Base-by-base conservation (phyloP, 129 eudicot genomes). In the Chrysanthemum seticuspe region DNA sequence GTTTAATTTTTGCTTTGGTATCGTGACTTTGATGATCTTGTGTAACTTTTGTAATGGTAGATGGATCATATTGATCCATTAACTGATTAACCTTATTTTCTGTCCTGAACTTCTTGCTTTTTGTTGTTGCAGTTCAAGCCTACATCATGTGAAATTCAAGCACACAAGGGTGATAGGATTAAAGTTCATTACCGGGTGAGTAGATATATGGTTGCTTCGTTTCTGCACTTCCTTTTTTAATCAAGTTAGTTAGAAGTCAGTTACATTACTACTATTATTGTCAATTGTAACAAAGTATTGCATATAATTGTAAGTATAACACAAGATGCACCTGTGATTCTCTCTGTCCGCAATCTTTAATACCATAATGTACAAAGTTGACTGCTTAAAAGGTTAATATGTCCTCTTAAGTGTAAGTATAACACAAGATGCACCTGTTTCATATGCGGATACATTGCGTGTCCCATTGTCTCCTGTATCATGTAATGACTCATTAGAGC, bases 111-210 rank as follows among this genome's bases (percentile, higher is more conserved):
- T 2, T 62, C 51, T 21, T 13, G 72, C 10, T 27, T 16, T 6
- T 18, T 77, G 58, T 75, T 81, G 62, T 80, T 84, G 79, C 97
- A 90, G 99, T 64, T 81, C 80, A 95, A 88, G 78, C 97, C 97
- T 25, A 23, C 76, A 72, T 77, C 91, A 34, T 95, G 99, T 82
- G 88, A 78, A 16, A 78, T 95, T 79, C 88, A 95, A 77, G 99
- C 99, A 68, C 99, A 95, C 83, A 95, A 90, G 73, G 99, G 99
- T 62, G 97, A 95, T 60, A 86, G 68, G 58, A 27, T 95, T 52
- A 86, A 83, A 87, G 99, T 95, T 71, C 99, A 95, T 78, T 95
- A 95, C 71, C 82, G 96, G 94, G 99, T 90, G 57, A 88, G 97
- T 76, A 57, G 61, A 85, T 40, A 44, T 50, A 23, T 57, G 70